Evolutionary conservation across 768 basidiomycete species (phyloP), one percentile per base, ranked within the genome.

Genomic region (Mycena epipterygia): DNA sequence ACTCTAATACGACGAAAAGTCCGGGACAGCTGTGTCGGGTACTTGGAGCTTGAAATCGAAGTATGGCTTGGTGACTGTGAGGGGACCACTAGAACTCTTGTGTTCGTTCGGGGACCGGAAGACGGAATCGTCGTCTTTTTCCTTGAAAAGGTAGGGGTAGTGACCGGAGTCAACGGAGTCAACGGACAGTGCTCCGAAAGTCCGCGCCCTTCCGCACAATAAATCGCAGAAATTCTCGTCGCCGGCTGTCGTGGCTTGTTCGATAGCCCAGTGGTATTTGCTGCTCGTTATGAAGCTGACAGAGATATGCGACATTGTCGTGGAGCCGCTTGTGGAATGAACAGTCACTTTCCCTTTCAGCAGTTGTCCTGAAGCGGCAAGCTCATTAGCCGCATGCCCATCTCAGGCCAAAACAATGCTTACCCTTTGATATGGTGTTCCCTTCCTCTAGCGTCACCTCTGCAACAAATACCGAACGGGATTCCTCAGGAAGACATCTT

Each of bases 1-100:
- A 35, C 29, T 48, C 17, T 71, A 66, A 48, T 71, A 71, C 16
- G 69, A 60, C 13, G 29, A 2, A 23, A 71, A 71, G 19, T 64
- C 49, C 11, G 37, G 33, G 19, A 56, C 58, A 21, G 58, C n/a
- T 0, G 33, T 41, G 0, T 64, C 42, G 3, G 52, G 64, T 5
- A 71, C 19, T 1, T 59, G 11, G 23, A 71, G 27, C 35, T 64
- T 48, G 33, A 71, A 71, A 19, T 60, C 64, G 41, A 56, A 48
- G 23, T 37, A 51, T 5, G 63, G 58, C 5, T 66, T 12, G 23
- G 46, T 25, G 0, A 21, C 25, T 11, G 56, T 61, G 37, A 70
- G 16, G 42, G 37, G 4, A 5, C 37, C 21, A 14, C 46, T 12
- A n/a, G 5, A 29, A 23, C 29, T 12, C 46, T 21, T 4, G 61